These are phyloP conservation scores for Hygrocybe coccinea DNA, from an alignment of 768 basidiomycete genomes.

Conservation along the genomic window DNA sequence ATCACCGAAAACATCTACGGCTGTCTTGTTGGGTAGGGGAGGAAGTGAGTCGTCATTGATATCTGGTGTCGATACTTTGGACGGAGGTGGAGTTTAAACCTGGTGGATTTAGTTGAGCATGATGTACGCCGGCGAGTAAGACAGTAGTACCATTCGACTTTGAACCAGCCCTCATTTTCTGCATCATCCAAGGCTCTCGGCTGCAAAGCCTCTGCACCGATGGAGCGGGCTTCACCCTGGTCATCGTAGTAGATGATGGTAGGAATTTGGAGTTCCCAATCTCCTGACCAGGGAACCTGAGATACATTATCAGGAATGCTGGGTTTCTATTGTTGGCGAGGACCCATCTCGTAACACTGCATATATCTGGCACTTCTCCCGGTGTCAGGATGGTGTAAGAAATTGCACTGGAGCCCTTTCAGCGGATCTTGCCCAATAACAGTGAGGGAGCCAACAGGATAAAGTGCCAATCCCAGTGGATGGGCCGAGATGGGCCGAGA, in stretches of 20 bases:
- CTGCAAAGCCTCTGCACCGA: conserved; percentile 45
- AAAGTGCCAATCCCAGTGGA: too few relatives aligned
- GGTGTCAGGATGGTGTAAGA: conserved; percentile 42
- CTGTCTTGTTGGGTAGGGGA: conserved; percentile 34
- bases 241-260: conserved; percentile 46
- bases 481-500: too few relatives aligned
- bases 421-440: too few relatives aligned
- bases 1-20: conserved; percentile 34
- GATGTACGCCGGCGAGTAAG: neutral
- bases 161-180: conserved; percentile 45
- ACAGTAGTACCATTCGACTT: conserved; percentile 44
- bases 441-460: too few relatives aligned
- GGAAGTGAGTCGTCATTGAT: conserved; percentile 12
- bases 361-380: conserved; percentile 37
- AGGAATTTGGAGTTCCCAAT: conserved; percentile 45
- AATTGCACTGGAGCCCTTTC: too few relatives aligned
- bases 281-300: conserved; percentile 48
- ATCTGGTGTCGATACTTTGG: conserved; percentile 3
- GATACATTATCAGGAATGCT: neutral
- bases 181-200: conserved; percentile 39
- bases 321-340: neutral
- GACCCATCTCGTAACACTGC: conserved; percentile 39
- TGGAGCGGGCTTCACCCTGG: conserved; percentile 35
- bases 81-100: conserved; percentile 24
- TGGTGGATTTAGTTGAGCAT: conserved; percentile 7